Conservation (phyloP, 768 basidiomycete species). For the Hortiboletus flavorubellus region DNA sequence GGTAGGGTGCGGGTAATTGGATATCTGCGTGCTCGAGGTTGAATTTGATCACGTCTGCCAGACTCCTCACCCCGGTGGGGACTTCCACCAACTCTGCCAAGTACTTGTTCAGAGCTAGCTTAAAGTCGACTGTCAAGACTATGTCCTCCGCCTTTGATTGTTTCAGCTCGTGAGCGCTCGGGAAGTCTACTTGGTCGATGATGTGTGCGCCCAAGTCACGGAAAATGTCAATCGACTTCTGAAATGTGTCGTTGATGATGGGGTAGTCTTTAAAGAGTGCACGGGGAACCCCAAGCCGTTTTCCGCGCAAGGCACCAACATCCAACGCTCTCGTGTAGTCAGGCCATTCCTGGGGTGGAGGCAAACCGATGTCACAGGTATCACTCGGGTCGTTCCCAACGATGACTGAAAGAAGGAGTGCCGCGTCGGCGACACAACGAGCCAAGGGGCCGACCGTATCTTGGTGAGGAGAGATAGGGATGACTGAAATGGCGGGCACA, state of each 20-base stretch:
- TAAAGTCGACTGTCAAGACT: constrained; percentile 57
- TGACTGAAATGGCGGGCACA: constrained; percentile 32
- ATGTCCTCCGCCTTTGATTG: constrained; percentile 50
- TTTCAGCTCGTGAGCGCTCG: constrained; percentile 47
- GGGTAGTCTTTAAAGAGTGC: constrained; percentile 23
- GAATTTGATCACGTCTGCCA: constrained; percentile 59
- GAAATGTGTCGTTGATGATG: constrained; percentile 35
- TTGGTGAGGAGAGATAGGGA: constrained; percentile 42
- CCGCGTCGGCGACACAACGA: constrained; percentile 37
- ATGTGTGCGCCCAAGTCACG: constrained; percentile 42
- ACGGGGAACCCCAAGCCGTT: constrained; percentile 45
- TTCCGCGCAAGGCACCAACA: constrained; percentile 41
- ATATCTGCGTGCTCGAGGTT: constrained; percentile 49
- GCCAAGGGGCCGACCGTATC: constrained; percentile 40
- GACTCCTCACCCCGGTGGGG: constrained; percentile 55
- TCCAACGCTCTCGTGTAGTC: constrained; percentile 54
- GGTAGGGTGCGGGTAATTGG: constrained; percentile 40
- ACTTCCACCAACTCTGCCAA: constrained; percentile 45
- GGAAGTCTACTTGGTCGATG: constrained; percentile 62
- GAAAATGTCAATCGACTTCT: constrained; percentile 37
- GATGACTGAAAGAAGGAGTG: constrained; percentile 38
- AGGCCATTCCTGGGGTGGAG: constrained; percentile 47
- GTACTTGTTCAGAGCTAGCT: constrained; percentile 46
- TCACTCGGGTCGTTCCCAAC: constrained; percentile 42
- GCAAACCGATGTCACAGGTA: constrained; percentile 34